Evolutionary conservation across 257 asterid species (phyloP).

Genomic region (Marsdenia floribunda): DNA sequence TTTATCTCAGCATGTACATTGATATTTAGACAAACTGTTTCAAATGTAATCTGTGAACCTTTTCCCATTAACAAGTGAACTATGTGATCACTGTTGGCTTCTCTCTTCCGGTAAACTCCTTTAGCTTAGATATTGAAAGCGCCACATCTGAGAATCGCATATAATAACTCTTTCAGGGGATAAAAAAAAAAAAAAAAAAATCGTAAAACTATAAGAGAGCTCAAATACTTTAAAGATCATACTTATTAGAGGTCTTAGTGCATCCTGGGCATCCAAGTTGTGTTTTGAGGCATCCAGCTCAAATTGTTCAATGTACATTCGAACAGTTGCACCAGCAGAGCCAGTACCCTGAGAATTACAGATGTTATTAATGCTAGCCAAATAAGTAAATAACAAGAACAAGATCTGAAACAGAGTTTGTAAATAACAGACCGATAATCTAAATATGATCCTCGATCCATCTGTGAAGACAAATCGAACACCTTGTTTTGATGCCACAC

Average conservation of each 20-base stretch:
- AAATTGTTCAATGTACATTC: slow-evolving; percentile 75
- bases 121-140: slow-evolving; percentile 64
- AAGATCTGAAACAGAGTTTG: neutral
- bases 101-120: slow-evolving; percentile 90
- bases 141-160: slow-evolving; percentile 58
- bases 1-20: neutral
- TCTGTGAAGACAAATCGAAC: slow-evolving; percentile 82
- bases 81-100: slow-evolving; percentile 95
- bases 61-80: neutral
- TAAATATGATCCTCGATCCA: slow-evolving; percentile 87
- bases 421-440: slow-evolving; percentile 62
- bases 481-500: slow-evolving; percentile 85
- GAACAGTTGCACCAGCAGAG: slow-evolving; percentile 94
- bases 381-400: slow-evolving; percentile 1
- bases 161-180: slow-evolving; percentile 1
- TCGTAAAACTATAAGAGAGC: neutral
- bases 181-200: neutral
- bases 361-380: slow-evolving; percentile 13
- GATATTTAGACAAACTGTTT: neutral
- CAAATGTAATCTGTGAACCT: neutral
- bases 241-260: slow-evolving; percentile 84
- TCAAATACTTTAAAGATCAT: slow-evolving; percentile 7
- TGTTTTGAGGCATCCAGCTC: slow-evolving; percentile 85
- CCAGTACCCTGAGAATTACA: slow-evolving; percentile 71
- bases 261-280: slow-evolving; percentile 73